Evolutionary conservation across 345 rosid genomes (phyloP), one percentile per base, ranked within the genome.

Genomic region (Crucihimalaya himalaica): DNA sequence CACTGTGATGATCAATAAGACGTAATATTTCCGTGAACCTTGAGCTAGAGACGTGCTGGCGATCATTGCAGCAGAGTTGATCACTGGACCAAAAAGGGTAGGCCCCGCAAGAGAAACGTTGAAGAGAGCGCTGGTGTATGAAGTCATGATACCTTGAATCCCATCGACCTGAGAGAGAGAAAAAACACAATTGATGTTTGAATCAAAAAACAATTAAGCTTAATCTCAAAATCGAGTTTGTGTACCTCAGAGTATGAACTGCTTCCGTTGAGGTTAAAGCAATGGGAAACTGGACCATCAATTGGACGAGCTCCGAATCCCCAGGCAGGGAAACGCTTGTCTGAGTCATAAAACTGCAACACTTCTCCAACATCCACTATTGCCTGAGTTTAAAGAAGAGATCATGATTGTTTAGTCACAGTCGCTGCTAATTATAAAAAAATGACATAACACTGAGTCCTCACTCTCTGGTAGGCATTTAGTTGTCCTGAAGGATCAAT

Each of bases 221-320:
- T 46, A 13, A 1, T 56, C 4, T n/a, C 16, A 23, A 35, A 72
- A 21, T 29, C 32, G 2, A n/a, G 43, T 53, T 58, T 43, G 50
- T 70, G 48, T 50, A 93, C 98, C 96, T 89, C 98, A 67, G 82
- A 84, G 79, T 89, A 80, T 66, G 77, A 78, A 64, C 72, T 88
- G 83, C 94, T 91, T 72, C 98, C 98, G 12, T 83, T 93, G 80
- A 93, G 81, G 86, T 84, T 93, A 81, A 93, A 93, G 81, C 96
- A 89, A 85, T 93, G 98, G 28, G 88, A 89, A 71, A 93, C 97
- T 28, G 95, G 97, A 71, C 86, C 85, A 52, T 93, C 98, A 19
- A 93, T 93, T 27, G 98, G 98, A 57, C 97, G 88, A 73, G 98
- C 98, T 70, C 98, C 98, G 53, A 93, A 93, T 43, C 98, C 97